Evolutionary conservation across 306 rosid species (phyloP), one percentile per base, ranked within the genome.

Genomic region (Rosa rugosa): DNA sequence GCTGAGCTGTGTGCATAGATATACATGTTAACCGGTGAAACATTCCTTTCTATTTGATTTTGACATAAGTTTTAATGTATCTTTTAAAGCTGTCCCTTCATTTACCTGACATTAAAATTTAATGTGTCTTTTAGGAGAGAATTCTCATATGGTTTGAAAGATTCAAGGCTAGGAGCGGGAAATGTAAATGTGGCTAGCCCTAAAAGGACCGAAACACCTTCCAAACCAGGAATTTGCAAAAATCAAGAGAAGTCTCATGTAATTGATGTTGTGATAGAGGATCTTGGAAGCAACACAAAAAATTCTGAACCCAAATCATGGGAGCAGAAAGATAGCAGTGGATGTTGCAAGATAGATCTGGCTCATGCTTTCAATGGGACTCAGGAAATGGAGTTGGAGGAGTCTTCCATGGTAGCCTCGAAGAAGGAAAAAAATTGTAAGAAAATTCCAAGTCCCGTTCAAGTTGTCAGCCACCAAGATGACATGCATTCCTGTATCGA

Each of bases 81-180:
- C 27, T 5, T 49, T 67, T 47, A 1, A 42, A 51, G 11, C 8
- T 51, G 18, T 31, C 64, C 17, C 31, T 12, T 49, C 20, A 50
- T 49, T 50, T 71, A 31, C 47, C 62, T 72, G 65, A 72, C 36
- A 18, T 72, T 25, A 60, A 1, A 22, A 10, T 66, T 9, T 11
- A 14, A 66, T 59, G 38, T 11, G 34, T 50, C 53, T 77, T 27
- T 62, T 80, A 92, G 94, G 84, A 78, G 80, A 78, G 73, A 73
- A 64, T 56, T 56, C 77, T 79, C 89, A 42, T 65, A 71, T 73
- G 69, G 81, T 84, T 80, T 85, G 76, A 88, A 53, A 74, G 71
- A 53, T 74, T 76, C 75, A 69, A 83, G 82, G 77, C 54, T 70
- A 71, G 80, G 49, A 22, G 73, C 79, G 72, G 73, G 69, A 82